Percentiles rank a stretch among this genome's conserved stretches.
These are phyloP conservation scores for Colletotrichum coccodes DNA, from an alignment of 2,329 filamentous ascomycete species.

Conservation along the genomic window DNA sequence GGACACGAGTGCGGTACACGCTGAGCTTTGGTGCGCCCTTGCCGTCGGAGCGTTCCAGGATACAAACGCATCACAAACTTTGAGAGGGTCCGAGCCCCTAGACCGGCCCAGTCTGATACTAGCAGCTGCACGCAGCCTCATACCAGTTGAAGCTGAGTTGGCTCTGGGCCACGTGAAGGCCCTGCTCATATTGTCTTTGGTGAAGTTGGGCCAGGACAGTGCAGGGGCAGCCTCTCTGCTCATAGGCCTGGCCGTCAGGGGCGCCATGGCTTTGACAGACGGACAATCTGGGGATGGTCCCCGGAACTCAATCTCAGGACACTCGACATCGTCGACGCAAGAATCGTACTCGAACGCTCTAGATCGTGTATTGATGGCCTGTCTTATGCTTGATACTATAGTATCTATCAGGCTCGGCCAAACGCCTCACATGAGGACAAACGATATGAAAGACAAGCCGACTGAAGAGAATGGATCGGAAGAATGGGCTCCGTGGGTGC, in stretches of 20 bases:
- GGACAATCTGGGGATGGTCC: neutral
- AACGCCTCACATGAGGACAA: conserved; percentile 59
- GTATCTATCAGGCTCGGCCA: conserved; percentile 62
- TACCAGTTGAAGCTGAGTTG: conserved; percentile 57
- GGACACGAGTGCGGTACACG: conserved; percentile 53
- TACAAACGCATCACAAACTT: conserved; percentile 36
- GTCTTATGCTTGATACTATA: conserved; percentile 71
- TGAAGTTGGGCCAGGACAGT: conserved; percentile 70
- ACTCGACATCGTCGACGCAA: neutral
- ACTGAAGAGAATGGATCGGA: conserved; percentile 75
- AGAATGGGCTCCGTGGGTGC: conserved; percentile 79
- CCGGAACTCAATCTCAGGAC: neutral
- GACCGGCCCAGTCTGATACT: conserved; percentile 52
- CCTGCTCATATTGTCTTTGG: conserved; percentile 67
- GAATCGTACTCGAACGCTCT: conserved; percentile 11
- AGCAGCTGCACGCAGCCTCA: conserved; percentile 56
- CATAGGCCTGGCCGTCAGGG: conserved; percentile 69
- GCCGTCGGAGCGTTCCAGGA: conserved; percentile 68
- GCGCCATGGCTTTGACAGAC: conserved; percentile 27
- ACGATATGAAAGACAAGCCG: conserved; percentile 55
- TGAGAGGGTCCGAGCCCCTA: conserved; percentile 37
- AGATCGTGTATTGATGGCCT: conserved; percentile 56
- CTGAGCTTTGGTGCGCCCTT: conserved; percentile 69
- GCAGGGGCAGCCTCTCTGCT: conserved; percentile 70
- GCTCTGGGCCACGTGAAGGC: conserved; percentile 59